Conservation (phyloP, 2,329 filamentous ascomycete species). For the Colletotrichum navitas region DNA sequence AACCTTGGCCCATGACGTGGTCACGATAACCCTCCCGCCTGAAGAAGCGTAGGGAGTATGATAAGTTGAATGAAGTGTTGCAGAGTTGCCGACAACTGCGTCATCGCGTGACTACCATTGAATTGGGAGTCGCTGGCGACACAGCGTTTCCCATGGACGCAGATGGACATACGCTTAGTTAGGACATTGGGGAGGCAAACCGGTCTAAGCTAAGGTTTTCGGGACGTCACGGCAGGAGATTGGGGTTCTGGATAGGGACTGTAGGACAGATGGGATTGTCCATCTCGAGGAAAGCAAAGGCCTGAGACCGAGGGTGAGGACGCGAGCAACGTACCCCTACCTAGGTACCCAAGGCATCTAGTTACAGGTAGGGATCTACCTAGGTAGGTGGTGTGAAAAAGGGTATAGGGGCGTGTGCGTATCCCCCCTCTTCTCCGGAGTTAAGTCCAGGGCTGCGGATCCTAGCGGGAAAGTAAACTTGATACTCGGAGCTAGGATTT, state of each 20-base stretch:
- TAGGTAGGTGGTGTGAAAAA: neutral
- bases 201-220: neutral
- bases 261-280: neutral
- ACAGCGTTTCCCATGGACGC: conserved; percentile 4
- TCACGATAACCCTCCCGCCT: conserved; percentile 4
- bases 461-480: neutral
- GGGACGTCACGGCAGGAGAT: neutral
- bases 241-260: neutral
- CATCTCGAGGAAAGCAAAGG: conserved; percentile 5
- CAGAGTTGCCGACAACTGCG: conserved; percentile 7
- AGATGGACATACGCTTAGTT: conserved; percentile 1
- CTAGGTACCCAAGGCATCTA: too few relatives aligned
- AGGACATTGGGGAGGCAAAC: neutral
- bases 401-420: neutral
- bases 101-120: conserved; percentile 10
- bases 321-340: neutral
- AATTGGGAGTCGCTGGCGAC: neutral
- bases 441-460: conserved; percentile 15
- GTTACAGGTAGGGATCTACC: too few relatives aligned
- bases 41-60: neutral
- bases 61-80: neutral
- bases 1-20: conserved; percentile 7
- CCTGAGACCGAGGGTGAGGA: too few relatives aligned
- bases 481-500: neutral
- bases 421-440: conserved; percentile 9